phyloP scores from a whole-genome alignment of 257 asterid species.

The Salvia splendens region DNA sequence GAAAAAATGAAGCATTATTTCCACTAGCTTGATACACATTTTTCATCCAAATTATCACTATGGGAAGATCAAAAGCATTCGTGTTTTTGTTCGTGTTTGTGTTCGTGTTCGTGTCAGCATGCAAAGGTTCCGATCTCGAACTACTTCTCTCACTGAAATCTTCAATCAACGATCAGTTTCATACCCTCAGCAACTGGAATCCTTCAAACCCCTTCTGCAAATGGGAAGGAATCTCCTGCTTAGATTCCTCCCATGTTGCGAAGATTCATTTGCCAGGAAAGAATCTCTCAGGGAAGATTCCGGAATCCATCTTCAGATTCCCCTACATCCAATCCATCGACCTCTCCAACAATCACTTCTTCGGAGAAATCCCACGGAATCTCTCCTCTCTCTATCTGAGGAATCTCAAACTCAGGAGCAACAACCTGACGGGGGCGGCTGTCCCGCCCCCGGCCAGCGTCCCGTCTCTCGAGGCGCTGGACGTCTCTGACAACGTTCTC shows the following conservation, averaged over 20 bases:
- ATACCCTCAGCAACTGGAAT: conserved; percentile 58
- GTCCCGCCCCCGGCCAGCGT: conserved; percentile 32
- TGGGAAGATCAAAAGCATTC: conserved; percentile 29
- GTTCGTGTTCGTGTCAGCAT: conserved; percentile 32
- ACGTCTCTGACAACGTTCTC: conserved; percentile 72
- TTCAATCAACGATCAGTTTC: conserved; percentile 52
- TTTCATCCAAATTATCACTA: conserved; percentile 38
- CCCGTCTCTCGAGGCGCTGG: conserved; percentile 49
- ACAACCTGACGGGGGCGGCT: conserved; percentile 61
- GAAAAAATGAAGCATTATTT: conserved; percentile 39
- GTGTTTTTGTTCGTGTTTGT: conserved; percentile 32
- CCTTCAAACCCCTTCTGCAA: conserved; percentile 55
- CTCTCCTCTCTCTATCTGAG: conserved; percentile 47
- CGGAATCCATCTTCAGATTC: conserved; percentile 49
- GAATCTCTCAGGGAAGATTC: conserved; percentile 63
- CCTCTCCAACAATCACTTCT: conserved; percentile 64
- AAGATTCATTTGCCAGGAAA: conserved; percentile 60
- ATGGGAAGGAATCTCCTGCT: conserved; percentile 75
- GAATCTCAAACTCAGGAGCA: conserved; percentile 69
- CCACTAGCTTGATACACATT: conserved; percentile 29
- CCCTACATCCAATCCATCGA: conserved; percentile 55
- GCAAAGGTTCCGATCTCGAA: conserved; percentile 50
- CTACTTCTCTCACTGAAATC: conserved; percentile 55
- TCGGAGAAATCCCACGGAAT: conserved; percentile 54
- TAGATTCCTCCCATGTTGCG: conserved; percentile 50